Evolutionary conservation across 2,329 filamentous ascomycete genomes (phyloP), one percentile per base, ranked within the genome.

Genomic region (Trichoderma atroviride): DNA sequence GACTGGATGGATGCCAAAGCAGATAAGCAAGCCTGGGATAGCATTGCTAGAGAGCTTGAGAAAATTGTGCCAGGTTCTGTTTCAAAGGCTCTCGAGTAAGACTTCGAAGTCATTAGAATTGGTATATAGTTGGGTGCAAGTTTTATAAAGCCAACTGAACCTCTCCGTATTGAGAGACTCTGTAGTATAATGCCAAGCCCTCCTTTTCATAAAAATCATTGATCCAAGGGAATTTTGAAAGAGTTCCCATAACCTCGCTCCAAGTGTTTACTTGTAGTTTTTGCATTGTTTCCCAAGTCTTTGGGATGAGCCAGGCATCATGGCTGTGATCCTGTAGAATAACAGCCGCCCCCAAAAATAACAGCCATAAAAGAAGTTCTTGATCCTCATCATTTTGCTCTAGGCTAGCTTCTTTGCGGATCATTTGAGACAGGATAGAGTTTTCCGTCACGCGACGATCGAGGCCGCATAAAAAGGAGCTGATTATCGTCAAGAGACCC

Each of bases 1-100:
- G 22, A 31, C 1, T 61, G 58, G 58, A 61, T 61, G 27, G 37
- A 61, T 31, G 58, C 37, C 0, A 50, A 19, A 31, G 58, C 58
- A 31, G 33, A 31, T 19, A n/a, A 47, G 19, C 24, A 61, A 27
- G 58, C 24, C 10, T 61, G 58, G 58, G 37, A 61, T 16, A 61
- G 58, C 37, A 61, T 61, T 33, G 58, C n/a, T 10, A 61, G 29
- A 27, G 58, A 61, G 40, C 58, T 61, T 14, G 58, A 61, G 11
- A 61, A 61, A 16, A 50, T 61, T n/a, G 27, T 50, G 10, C 58
- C 58, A 10, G 58, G 58, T 22, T 61, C 24, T 50, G 58, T 61
- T 22, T 61, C 58, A 31, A 61, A 22, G 27, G 58, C 58, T 33
- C 40, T 61, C 2, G 19, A 61, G 5, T 61, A 50, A 50, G 5